Evolutionary conservation across 2,329 filamentous ascomycete genomes (phyloP), one percentile per base, ranked within the genome.

Genomic region (Monilinia laxa): DNA sequence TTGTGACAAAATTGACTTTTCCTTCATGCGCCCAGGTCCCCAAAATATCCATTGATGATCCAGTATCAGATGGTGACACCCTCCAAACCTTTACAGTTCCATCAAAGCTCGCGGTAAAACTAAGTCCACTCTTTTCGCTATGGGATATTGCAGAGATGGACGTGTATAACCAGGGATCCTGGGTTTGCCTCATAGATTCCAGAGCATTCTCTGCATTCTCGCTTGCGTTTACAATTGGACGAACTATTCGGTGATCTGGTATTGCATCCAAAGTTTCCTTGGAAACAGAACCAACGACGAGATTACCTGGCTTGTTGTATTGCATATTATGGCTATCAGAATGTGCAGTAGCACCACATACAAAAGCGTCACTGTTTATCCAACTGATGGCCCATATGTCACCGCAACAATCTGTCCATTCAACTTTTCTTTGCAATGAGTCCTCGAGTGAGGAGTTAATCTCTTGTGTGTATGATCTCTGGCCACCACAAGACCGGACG

Each of bases 281-380:
- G 0, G 68, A 71, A 0, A 80, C 77, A 0, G 84, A 87, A 9
- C 84, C 86, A 1, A 89, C 75, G 1, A 86, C 77, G 12, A 89
- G 75, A 71, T 89, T 89, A 0, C 87, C 86, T 0, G 84, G 82
- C 70, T 85, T 87, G 71, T 89, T 89, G 72, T 89, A 89, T 69
- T 88, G 86, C 72, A 88, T 85, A 67, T 88, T 89, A 53, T 86
- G 84, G 0, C 79, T 77, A 70, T 89, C 87, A 0, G 85, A 88
- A 75, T 89, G 86, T 0, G 84, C 83, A 0, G 85, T 87, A 0
- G 86, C 85, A 45, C 87, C 87, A 69, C 85, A 87, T n/a, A 89
- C 73, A 62, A 88, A 85, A 9, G 71, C 65, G n/a, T 79, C 73
- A 25, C 82, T 73, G 0, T 83, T 83, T 0, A 84, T 78, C 87